Evolutionary conservation across 345 rosid species (phyloP).

Genomic region (Isatis tinctoria): DNA sequence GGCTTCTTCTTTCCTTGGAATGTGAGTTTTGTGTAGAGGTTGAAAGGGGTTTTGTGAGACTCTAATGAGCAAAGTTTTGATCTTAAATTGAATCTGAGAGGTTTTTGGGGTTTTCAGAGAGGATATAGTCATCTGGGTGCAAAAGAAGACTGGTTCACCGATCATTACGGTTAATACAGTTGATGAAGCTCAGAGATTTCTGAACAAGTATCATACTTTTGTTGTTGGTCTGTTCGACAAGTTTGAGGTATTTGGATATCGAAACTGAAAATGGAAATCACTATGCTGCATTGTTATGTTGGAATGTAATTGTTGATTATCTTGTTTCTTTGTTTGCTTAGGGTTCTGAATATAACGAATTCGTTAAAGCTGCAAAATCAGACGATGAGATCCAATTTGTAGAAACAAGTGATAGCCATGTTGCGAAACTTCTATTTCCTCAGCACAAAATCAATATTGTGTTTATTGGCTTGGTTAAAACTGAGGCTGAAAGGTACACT

Average conservation of each 20-base stretch:
- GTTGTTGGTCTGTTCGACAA: slow-evolving; percentile 62
- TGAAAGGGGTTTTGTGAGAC: too few relatives aligned
- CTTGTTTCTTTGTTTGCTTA: slow-evolving; percentile 20
- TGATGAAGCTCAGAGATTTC: slow-evolving; percentile 57
- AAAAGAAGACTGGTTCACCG: slow-evolving; percentile 77
- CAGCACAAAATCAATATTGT: slow-evolving; percentile 30
- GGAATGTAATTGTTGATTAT: background rate
- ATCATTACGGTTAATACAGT: slow-evolving; percentile 41
- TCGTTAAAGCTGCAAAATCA: slow-evolving; percentile 59
- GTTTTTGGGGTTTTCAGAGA: slow-evolving; percentile 39
- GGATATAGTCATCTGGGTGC: slow-evolving; percentile 75
- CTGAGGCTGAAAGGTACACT: slow-evolving; percentile 72
- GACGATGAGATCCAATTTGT: slow-evolving; percentile 74
- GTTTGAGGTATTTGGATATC: slow-evolving; percentile 49
- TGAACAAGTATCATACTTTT: slow-evolving; percentile 48
- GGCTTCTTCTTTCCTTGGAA: background rate
- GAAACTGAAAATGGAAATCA: background rate
- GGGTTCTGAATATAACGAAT: slow-evolving; percentile 67
- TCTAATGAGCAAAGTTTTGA: background rate
- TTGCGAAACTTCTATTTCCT: slow-evolving; percentile 63
- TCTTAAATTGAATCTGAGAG: background rate
- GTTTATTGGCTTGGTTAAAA: slow-evolving; percentile 75
- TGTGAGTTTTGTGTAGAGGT: too few relatives aligned
- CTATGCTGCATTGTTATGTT: background rate
- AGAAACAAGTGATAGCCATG: slow-evolving; percentile 36